A percentile compares a stretch with the other conserved stretches of the same genome.
phyloP scores from a whole-genome alignment of 805 yeast species.

The Limtongozyma cylindracea region DNA sequence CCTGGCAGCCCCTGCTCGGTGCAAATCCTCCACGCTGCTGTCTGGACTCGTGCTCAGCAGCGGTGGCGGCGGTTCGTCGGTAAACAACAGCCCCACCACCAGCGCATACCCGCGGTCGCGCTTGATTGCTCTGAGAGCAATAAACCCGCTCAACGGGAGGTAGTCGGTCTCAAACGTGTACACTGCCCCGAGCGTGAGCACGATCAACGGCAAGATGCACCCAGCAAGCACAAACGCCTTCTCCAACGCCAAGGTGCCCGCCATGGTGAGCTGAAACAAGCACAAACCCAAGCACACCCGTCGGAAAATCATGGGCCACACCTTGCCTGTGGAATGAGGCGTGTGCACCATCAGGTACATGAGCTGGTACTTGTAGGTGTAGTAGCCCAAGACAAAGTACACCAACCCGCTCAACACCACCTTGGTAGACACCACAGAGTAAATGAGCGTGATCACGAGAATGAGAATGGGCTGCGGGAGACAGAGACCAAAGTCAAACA shows the following conservation, averaged over 20 bases:
- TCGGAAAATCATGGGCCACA: slow-evolving; percentile 38
- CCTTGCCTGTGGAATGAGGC: slow-evolving; percentile 40
- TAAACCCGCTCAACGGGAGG: slow-evolving; percentile 24
- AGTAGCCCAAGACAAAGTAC: slow-evolving; percentile 28
- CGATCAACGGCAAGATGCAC: slow-evolving; percentile 20
- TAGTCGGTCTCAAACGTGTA: slow-evolving; percentile 28
- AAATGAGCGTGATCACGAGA: slow-evolving; percentile 29
- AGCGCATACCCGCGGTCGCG: slow-evolving; percentile 10
- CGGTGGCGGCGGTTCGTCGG: neutral
- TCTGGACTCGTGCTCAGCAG: neutral
- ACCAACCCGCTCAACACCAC: slow-evolving; percentile 30
- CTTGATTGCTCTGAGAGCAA: slow-evolving; percentile 32
- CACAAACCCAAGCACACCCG: slow-evolving; percentile 27
- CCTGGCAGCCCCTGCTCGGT: slow-evolving; percentile 1
- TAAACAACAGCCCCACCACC: no score
- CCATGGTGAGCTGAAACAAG: slow-evolving; percentile 33
- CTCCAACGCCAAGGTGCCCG: slow-evolving; percentile 35
- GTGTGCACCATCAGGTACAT: slow-evolving; percentile 37
- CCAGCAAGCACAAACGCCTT: slow-evolving; percentile 24
- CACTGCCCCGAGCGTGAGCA: slow-evolving; percentile 16
- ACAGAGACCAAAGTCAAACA: slow-evolving; percentile 34
- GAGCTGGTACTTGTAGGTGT: slow-evolving; percentile 35
- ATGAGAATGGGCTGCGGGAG: slow-evolving; percentile 36
- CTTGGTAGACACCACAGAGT: slow-evolving; percentile 35
- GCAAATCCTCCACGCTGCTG: neutral